Evolutionary conservation across 371 early-diverging fungal species (phyloP).

Genomic region (Cokeromyces recurvatus): DNA sequence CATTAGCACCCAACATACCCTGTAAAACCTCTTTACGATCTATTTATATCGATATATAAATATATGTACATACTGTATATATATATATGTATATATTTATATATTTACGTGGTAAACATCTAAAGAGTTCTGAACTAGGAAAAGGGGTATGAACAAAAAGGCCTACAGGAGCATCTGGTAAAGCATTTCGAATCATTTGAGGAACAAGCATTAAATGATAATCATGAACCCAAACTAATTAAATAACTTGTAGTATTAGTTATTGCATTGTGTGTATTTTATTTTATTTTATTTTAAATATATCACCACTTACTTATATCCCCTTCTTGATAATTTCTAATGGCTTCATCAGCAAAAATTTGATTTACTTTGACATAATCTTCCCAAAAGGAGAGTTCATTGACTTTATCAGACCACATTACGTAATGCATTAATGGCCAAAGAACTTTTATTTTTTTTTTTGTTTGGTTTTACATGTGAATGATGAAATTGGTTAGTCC

Average conservation of each 20-base stretch:
- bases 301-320: conserved; percentile 75
- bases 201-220: conserved; percentile 99
- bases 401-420: conserved; percentile 73
- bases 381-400: conserved; percentile 77
- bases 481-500: conserved; percentile 3
- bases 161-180: conserved; percentile 91
- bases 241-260: conserved; percentile 61
- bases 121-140: conserved; percentile 93
- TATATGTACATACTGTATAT: not conserved
- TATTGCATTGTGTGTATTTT: conserved; percentile 51
- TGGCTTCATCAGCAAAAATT: conserved; percentile 77
- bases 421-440: conserved; percentile 99
- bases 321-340: conserved; percentile 68
- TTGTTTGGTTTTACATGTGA: no score
- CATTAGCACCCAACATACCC: conserved; percentile 88
- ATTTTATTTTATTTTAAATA: no score
- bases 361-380: conserved; percentile 88
- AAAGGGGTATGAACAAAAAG: conserved; percentile 99
- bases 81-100: conserved; percentile 66
- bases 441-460: no score
- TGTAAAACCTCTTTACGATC: conserved; percentile 88
- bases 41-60: conserved; percentile 15
- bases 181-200: conserved; percentile 57
- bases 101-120: conserved; percentile 66
- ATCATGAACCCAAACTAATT: conserved; percentile 99